Evolutionary conservation across 1,284 basidiomycete species (phyloP).

Genomic region (Tilletia horrida): DNA sequence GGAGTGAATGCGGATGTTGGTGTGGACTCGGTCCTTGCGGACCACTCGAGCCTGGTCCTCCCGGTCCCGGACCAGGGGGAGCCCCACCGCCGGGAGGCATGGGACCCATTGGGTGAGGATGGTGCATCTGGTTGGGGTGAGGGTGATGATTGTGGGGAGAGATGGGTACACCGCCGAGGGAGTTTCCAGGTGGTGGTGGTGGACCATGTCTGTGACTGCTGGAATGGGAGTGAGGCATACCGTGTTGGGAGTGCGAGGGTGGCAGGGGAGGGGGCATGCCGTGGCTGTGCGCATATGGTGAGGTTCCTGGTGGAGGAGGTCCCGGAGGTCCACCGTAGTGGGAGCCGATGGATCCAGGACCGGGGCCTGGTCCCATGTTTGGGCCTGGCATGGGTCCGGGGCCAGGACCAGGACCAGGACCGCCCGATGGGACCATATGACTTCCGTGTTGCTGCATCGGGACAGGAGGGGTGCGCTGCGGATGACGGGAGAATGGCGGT

Average conservation of each 20-base stretch:
- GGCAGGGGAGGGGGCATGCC: slow-evolving; percentile 7
- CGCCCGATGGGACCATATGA: neutral
- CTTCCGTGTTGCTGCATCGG: slow-evolving; percentile 6
- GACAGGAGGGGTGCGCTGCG: slow-evolving; percentile 5
- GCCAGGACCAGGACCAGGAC: neutral
- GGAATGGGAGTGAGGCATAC: neutral
- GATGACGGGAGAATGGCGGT: neutral
- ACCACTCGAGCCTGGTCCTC: slow-evolving; percentile 1
- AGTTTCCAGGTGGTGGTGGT: neutral
- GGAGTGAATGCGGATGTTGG: slow-evolving; percentile 8
- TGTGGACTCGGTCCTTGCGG: slow-evolving; percentile 11
- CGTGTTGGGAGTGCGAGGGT: neutral
- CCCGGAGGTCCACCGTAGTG: slow-evolving; percentile 5
- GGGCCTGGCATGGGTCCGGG: neutral
- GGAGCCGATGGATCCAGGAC: neutral
- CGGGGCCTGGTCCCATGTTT: neutral
- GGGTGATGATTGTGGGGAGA: slow-evolving; percentile 15
- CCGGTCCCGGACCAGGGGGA: neutral
- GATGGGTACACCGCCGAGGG: neutral
- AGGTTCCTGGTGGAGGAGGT: neutral
- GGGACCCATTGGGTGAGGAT: slow-evolving; percentile 7
- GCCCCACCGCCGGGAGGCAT: slow-evolving; percentile 4
- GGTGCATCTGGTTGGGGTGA: neutral
- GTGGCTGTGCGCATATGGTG: slow-evolving; percentile 7
- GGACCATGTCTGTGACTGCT: slow-evolving; percentile 2